Base-by-base conservation (phyloP, 208 protist genomes). In the Crithidia thermophila region DNA sequence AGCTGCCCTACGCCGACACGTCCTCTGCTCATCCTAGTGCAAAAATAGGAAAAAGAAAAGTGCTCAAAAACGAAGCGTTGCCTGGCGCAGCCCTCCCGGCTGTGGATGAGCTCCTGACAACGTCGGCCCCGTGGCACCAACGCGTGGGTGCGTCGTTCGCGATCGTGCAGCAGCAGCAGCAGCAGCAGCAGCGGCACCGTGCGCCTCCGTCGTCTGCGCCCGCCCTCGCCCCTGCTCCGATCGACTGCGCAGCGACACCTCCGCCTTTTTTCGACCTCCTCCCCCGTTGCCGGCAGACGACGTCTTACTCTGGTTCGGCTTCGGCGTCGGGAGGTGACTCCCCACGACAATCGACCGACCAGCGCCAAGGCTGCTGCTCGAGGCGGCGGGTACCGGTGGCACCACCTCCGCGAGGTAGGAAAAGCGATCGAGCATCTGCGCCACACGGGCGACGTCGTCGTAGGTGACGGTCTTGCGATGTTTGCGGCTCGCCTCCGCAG, bases 381-480 rank as follows among this genome's bases (percentile, higher is more conserved):
- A 27, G n/a, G 61, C 40, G 14, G 60, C 18, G 3, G 52, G 31
- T 25, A 67, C 47, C 0, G 76, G 72, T 21, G 89, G 89, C 52
- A 93, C 58, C 11, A 91, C 65, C 7, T 87, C 83, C 0, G 75
- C 21, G 8, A 93, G 40, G 50, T 79, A 95, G 0, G 86, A 77
- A 49, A 87, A 95, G 16, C 87, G 84, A 47, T 95, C 90, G 59
- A 81, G 77, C 57, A 90, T 50, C 42, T 82, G 77, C 30, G 77
- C 82, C 30, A 83, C 76, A 33, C 73, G 75, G 0, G 84, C 77
- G 0, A 95, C 42, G 59, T 95, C 90, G 31, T 85, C 84, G 72
- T 90, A 92, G 13, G 63, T 84, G 1, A 95, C 49, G 11, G 82
- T 91, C 56, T 79, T 84, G 52, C 85, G 84, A 30, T 73, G 37